Evolutionary conservation across 768 basidiomycete genomes (phyloP).

Genomic region (Boletales sp.): DNA sequence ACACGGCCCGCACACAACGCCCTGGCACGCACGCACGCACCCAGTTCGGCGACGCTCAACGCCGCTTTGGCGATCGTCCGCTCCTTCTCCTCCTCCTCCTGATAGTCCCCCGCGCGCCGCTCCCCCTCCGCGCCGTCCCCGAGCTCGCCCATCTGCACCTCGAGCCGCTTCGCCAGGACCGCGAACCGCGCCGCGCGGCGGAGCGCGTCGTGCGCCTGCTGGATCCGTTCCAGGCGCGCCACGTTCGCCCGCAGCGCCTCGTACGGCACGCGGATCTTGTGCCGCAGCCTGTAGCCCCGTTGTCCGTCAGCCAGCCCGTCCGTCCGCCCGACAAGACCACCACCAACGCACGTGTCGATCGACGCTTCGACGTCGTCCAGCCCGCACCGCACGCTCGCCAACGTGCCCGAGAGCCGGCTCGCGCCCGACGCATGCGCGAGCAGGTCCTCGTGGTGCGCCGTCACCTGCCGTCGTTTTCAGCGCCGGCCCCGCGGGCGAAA

Average conservation of each 20-base stretch:
- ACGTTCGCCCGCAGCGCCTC: constrained; percentile 70
- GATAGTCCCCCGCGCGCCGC: constrained; percentile 34
- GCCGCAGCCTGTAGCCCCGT: constrained; percentile 56
- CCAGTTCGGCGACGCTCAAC: constrained; percentile 87
- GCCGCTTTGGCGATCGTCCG: constrained; percentile 90
- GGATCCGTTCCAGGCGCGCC: constrained; percentile 68
- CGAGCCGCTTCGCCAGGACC: constrained; percentile 74
- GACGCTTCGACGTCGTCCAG: constrained; percentile 72
- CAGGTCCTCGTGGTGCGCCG: constrained; percentile 76
- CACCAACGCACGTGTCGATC: constrained; percentile 62
- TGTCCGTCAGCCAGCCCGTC: not conserved
- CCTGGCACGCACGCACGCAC: constrained; percentile 45
- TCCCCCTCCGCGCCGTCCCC: not conserved
- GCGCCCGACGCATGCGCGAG: constrained; percentile 80
- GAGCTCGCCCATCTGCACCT: constrained; percentile 81
- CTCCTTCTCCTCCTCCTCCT: constrained; percentile 77
- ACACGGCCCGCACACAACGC: not conserved
- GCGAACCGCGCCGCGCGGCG: constrained; percentile 84
- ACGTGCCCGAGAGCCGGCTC: constrained; percentile 63
- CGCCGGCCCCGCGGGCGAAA: too few relatives aligned
- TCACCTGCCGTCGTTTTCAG: too few relatives aligned
- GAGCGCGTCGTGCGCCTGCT: constrained; percentile 80
- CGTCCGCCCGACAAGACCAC: too few relatives aligned
- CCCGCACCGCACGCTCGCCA: constrained; percentile 63
- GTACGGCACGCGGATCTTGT: constrained; percentile 85